Base-by-base conservation (phyloP, 306 rosid species). In the Acacia melanoxylon region DNA sequence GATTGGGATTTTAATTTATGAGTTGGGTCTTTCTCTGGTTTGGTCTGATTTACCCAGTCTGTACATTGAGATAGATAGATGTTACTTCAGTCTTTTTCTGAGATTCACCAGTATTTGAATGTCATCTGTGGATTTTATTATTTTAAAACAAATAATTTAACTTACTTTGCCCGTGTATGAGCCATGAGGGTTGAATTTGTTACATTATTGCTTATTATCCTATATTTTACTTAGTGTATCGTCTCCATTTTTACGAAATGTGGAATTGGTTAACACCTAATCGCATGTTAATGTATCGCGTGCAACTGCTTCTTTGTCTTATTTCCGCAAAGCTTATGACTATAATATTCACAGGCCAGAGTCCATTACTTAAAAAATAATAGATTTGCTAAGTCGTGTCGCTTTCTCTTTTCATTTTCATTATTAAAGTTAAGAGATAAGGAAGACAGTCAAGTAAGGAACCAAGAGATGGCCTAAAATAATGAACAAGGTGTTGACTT, bases 361-460 rank as follows among this genome's bases (percentile, higher is more conserved):
- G 22, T 72, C 27, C 41, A 13, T 22, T 2, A 8, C 61, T 14
- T 13, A 46, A 41, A 44, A 46, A 68, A 68, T 4, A 68, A 37
- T 19, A 68, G 11, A 67, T 68, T 37, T 33, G 24, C 15, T 19
- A 10, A 29, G 70, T 27, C 40, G 5, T 13, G 68, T 62, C 24
- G 22, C 48, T 67, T 35, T 37, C 48, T 37, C 4, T 20, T 40
- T 68, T 40, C 0, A 67, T 58, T 42, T 45, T 22, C 37, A 44
- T 70, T 70, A 24, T 22, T 8, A 5, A 63, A 11, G 58, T 69
- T 1, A 74, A 75, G 68, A 56, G 81, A 54, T 25, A 33, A 68
- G 74, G 46, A 45, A 65, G 65, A 25, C 10, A 42, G 62, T 33
- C 62, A 68, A 74, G 86, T 27, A 78, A 86, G 56, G 75, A 66